Base-by-base conservation (phyloP, 441 rosid species). In the Gossypium schwendimanii region DNA sequence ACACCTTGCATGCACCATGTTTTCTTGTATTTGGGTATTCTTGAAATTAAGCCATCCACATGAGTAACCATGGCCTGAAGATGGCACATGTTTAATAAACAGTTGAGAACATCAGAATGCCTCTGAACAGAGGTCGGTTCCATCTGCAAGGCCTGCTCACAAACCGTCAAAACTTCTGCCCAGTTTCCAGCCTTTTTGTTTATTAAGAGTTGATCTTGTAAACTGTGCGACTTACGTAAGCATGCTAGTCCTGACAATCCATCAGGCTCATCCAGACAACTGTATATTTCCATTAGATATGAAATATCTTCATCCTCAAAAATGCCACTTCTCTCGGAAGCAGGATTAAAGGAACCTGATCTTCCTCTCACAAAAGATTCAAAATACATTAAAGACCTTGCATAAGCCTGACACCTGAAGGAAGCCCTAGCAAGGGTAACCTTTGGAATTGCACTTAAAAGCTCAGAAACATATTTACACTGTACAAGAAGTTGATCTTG, bases 1-100 rank as follows among this genome's bases (percentile, higher is more conserved):
- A 93, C 93, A 74, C 99, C 99, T 84, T 93, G 98, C 92, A 95
- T 96, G 82, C 96, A 91, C 99, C 98, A 93, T 69, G 98, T 96
- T 87, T 96, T 93, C 86, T 87, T 93, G 87, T 91, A 88, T 78
- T 84, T 87, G 4, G 97, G 97, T 80, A 89, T 80, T 87, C 98
- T 92, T 74, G 96, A 92, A 81, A 93, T 83, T 83, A 96, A 82
- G 76, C 99, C 98, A 76, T 96, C 99, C 50, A 93, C 99, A 82
- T 89, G 93, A 74, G 97, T 90, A 77, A 92, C 93, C 97, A 96
- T 93, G 76, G 98, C 94, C 89, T 96, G 99, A 86, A 93, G 99
- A 80, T 91, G 97, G 84, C 93, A 90, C 97, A 93, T 92, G 82
- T 96, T 96, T 65, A 93, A 86, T 61, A 93, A 87, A 83, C 98